phyloP scores from a whole-genome alignment of 192 early-diverging fungal species.

The Haplosporangium gracile region DNA sequence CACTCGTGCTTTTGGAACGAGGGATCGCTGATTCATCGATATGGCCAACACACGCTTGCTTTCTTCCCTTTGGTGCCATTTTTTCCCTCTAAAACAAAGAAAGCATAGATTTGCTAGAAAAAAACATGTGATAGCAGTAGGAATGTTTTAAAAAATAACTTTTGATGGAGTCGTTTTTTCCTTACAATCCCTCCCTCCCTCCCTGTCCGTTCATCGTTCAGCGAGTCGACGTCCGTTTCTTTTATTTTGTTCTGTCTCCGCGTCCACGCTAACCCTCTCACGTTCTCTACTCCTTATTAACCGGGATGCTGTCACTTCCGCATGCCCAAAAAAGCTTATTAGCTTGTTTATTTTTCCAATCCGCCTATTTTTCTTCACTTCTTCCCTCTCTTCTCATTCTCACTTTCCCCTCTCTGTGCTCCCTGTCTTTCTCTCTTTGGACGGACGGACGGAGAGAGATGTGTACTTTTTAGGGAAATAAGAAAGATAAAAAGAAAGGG shows the following conservation, averaged over 20 bases:
- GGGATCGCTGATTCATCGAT: neutral
- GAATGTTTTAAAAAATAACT: neutral
- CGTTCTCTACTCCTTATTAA: neutral
- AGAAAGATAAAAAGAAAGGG: neutral
- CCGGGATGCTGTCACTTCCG: no score
- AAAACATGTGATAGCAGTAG: neutral
- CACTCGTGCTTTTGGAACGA: neutral
- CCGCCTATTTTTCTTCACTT: neutral
- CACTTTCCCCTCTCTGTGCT: neutral
- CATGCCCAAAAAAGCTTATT: no score
- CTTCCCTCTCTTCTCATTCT: no score
- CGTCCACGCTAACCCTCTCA: neutral
- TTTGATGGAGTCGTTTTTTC: neutral
- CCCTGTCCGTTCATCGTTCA: neutral
- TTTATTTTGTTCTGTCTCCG: neutral
- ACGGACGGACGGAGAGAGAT: neutral
- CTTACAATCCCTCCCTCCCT: neutral
- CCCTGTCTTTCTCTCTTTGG: neutral
- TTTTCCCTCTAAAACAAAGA: neutral
- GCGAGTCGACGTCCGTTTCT: neutral
- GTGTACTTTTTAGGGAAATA: neutral
- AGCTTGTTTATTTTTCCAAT: neutral
- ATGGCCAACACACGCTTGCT: neutral
- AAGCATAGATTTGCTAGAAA: neutral
- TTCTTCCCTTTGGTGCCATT: neutral